These are phyloP conservation scores for Penicillium subrubescens DNA, from an alignment of 495 filamentous ascomycete genomes.

Conservation along the genomic window DNA sequence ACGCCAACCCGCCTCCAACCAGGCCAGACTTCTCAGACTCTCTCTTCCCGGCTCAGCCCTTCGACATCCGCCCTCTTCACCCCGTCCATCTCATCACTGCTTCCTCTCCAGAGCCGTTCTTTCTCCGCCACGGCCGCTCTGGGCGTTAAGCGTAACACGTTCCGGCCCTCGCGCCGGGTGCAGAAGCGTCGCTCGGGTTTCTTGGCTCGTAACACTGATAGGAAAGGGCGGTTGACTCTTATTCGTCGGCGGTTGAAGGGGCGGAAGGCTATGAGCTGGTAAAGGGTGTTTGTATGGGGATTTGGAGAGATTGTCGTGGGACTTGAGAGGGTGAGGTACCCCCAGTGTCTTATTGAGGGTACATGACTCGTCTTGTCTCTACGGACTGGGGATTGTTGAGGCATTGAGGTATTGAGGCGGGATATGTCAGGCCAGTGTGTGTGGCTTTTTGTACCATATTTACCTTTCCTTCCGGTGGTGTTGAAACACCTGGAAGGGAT, in stretches of 20 bases:
- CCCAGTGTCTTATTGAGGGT: neutral
- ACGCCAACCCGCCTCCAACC: constrained; percentile 32
- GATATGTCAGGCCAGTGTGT: constrained; percentile 9
- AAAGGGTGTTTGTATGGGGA: constrained; percentile 11
- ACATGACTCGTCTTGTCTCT: neutral
- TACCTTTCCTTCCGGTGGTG: constrained; percentile 5
- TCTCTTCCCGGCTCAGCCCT: constrained; percentile 21
- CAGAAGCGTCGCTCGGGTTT: constrained; percentile 74
- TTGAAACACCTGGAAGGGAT: constrained; percentile 5
- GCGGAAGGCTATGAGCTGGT: constrained; percentile 62
- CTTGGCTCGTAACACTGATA: constrained; percentile 57
- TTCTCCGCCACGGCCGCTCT: constrained; percentile 50
- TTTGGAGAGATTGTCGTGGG: neutral
- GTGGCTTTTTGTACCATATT: constrained; percentile 21
- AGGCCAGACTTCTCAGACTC: constrained; percentile 28
- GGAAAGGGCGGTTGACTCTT: constrained; percentile 59
- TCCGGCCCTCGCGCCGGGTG: constrained; percentile 66
- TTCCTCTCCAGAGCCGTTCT: constrained; percentile 34
- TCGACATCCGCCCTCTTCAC: constrained; percentile 19
- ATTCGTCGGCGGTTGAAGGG: constrained; percentile 60
- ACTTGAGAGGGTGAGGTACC: neutral
- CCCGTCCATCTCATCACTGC: constrained; percentile 32
- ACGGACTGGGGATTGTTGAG: neutral
- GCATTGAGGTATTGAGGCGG: neutral
- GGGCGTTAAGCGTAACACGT: constrained; percentile 61